phyloP scores from a whole-genome alignment of 2,329 filamentous ascomycete genomes.

The Nothophoma quercina region DNA sequence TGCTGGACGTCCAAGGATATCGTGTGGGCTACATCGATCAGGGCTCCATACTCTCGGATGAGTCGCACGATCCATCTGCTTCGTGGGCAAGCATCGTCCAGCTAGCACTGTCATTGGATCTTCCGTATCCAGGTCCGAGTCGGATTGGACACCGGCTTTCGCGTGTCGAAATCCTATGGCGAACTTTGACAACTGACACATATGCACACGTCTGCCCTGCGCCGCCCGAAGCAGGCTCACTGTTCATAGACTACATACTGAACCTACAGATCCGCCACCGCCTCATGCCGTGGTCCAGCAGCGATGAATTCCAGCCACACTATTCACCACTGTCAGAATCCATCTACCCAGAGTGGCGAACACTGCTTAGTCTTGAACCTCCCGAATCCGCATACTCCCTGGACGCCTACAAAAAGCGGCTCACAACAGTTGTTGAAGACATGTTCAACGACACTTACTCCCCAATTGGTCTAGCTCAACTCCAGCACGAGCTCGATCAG shows the following conservation, averaged over 20 bases:
- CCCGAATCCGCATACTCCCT: conserved; percentile 25
- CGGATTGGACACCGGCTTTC: conserved; percentile 14
- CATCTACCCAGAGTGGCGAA: conserved; percentile 38
- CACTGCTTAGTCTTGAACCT: conserved; percentile 31
- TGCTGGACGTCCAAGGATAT: conserved; percentile 32
- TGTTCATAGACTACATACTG: conserved; percentile 40
- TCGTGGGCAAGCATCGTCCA: conserved; percentile 34
- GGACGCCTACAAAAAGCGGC: conserved; percentile 25
- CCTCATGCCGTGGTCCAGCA: conserved; percentile 37
- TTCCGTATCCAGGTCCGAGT: conserved; percentile 24
- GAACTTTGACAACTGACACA: conserved; percentile 35
- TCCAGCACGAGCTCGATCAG: conserved; percentile 40
- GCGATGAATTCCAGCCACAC: conserved; percentile 36
- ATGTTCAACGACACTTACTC: conserved; percentile 41
- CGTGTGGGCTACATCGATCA: conserved; percentile 25
- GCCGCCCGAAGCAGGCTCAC: conserved; percentile 17
- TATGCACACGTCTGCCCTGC: conserved; percentile 32
- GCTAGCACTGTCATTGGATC: conserved; percentile 26
- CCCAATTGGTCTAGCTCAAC: conserved; percentile 34
- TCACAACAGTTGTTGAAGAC: conserved; percentile 27
- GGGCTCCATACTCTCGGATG: conserved; percentile 22
- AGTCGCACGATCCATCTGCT: conserved; percentile 26
- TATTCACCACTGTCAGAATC: conserved; percentile 33
- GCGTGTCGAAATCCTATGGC: conserved; percentile 34
- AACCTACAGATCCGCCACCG: conserved; percentile 38